Percentiles rank a stretch among this genome's conserved stretches.
These are phyloP conservation scores for Colletotrichum incanum DNA, from an alignment of 2,329 filamentous ascomycete genomes.

Conservation along the genomic window DNA sequence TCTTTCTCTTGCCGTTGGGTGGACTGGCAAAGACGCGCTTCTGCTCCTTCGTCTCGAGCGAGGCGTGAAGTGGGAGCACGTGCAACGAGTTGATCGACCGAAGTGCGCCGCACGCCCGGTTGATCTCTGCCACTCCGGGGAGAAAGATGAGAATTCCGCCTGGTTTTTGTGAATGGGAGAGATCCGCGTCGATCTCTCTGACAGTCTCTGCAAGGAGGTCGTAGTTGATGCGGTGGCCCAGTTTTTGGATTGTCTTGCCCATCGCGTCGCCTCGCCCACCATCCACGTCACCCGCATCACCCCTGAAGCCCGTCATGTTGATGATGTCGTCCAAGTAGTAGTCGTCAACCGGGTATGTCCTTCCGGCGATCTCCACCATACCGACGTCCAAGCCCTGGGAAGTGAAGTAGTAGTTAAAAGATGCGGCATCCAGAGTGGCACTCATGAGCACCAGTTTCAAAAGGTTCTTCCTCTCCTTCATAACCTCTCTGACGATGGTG, in stretches of 20 bases:
- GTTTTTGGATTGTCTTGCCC: constrained; percentile 78
- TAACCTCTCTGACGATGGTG: constrained; percentile 86
- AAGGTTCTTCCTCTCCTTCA: constrained; percentile 81
- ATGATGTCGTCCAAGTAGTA: constrained; percentile 92
- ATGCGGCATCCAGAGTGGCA: constrained; percentile 90
- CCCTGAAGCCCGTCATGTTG: constrained; percentile 80
- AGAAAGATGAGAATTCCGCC: constrained; percentile 97
- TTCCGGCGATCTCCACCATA: constrained; percentile 86
- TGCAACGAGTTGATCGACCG: constrained; percentile 76
- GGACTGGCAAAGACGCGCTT: constrained; percentile 85
- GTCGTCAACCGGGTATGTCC: constrained; percentile 92
- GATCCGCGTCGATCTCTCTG: constrained; percentile 83
- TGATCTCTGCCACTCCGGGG: constrained; percentile 93
- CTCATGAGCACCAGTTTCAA: constrained; percentile 96
- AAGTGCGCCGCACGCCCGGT: constrained; percentile 80
- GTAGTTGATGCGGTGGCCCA: constrained; percentile 93
- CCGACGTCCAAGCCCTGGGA: constrained; percentile 79
- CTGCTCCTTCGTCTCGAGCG: constrained; percentile 89
- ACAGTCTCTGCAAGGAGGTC: constrained; percentile 86
- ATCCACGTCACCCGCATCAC: constrained; percentile 63
- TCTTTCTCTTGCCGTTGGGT: constrained; percentile 86
- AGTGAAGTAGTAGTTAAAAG: constrained; percentile 89
- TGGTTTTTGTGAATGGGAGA: constrained; percentile 75
- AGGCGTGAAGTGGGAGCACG: constrained; percentile 91
- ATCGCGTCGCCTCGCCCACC: constrained; percentile 67